phyloP scores from a whole-genome alignment of 2,329 filamentous ascomycete genomes.

The Periconia macrospinosa region DNA sequence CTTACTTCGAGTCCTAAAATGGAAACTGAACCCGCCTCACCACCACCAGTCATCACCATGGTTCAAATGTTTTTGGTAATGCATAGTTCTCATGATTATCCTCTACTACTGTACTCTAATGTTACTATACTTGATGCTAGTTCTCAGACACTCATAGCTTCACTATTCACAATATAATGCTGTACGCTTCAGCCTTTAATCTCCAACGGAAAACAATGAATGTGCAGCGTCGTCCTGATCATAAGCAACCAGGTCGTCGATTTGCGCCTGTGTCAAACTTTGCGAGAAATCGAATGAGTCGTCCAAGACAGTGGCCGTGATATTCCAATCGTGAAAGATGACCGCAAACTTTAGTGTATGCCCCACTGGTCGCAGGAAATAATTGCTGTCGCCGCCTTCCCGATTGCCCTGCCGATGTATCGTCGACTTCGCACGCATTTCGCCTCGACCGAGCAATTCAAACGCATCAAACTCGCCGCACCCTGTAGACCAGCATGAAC shows the following conservation, averaged over 20 bases:
- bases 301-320: slow-evolving; percentile 40
- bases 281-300: slow-evolving; percentile 42
- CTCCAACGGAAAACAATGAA: slow-evolving; percentile 43
- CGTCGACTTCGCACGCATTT: slow-evolving; percentile 69
- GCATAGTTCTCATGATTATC: too few relatives aligned
- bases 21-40: background rate
- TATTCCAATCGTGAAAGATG: slow-evolving; percentile 34
- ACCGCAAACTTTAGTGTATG: slow-evolving; percentile 64
- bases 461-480: slow-evolving; percentile 79
- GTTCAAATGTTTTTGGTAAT: too few relatives aligned
- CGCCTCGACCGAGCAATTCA: slow-evolving; percentile 68
- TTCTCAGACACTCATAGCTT: too few relatives aligned
- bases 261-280: slow-evolving; percentile 34
- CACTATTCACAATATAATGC: too few relatives aligned
- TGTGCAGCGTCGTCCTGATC: slow-evolving; percentile 38
- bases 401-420: slow-evolving; percentile 61
- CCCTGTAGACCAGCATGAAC: slow-evolving; percentile 71
- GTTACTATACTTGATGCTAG: too few relatives aligned
- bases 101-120: too few relatives aligned
- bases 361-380: slow-evolving; percentile 66
- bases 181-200: slow-evolving; percentile 15
- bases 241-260: slow-evolving; percentile 41
- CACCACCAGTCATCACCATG: background rate
- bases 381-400: slow-evolving; percentile 69
- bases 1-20: background rate